These are phyloP conservation scores for Ceratocystis harringtonii DNA, from an alignment of 2,329 filamentous ascomycete species.

Conservation along the genomic window DNA sequence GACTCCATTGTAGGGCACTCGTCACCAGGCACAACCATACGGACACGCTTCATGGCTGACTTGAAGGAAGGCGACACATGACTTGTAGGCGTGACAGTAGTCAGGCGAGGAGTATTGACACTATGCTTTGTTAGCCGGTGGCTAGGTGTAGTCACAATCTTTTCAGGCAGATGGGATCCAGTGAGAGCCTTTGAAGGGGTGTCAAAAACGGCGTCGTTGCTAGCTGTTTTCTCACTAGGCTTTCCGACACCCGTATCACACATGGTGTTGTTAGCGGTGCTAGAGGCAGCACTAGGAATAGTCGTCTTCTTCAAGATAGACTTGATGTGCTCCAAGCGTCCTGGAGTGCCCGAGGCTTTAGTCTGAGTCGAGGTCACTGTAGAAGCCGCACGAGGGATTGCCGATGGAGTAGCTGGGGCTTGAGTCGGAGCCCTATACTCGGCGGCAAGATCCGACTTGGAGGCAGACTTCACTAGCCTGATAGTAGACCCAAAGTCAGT, in stretches of 20 bases:
- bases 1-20: conserved; percentile 25
- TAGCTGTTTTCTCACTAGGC: conserved; percentile 28
- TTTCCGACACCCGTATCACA: neutral
- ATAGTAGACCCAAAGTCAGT: conserved; percentile 31
- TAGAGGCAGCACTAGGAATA: conserved; percentile 9
- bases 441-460: conserved; percentile 28
- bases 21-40: conserved; percentile 20
- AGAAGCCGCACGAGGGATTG: conserved; percentile 19
- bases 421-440: neutral
- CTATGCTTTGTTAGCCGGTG: conserved; percentile 57
- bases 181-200: conserved; percentile 26
- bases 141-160: conserved; percentile 48
- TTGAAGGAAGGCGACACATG: conserved; percentile 15
- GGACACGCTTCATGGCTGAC: conserved; percentile 16
- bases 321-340: conserved; percentile 40
- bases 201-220: conserved; percentile 30
- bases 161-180: conserved; percentile 21
- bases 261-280: too few species aligned
- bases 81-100: conserved; percentile 10
- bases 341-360: conserved; percentile 29
- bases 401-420: neutral
- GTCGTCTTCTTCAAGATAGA: conserved; percentile 38
- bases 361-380: conserved; percentile 20
- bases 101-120: conserved; percentile 60
- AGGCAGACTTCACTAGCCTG: conserved; percentile 29